Base-by-base conservation (phyloP, 331 rosid species). In the Quercus lobata region DNA sequence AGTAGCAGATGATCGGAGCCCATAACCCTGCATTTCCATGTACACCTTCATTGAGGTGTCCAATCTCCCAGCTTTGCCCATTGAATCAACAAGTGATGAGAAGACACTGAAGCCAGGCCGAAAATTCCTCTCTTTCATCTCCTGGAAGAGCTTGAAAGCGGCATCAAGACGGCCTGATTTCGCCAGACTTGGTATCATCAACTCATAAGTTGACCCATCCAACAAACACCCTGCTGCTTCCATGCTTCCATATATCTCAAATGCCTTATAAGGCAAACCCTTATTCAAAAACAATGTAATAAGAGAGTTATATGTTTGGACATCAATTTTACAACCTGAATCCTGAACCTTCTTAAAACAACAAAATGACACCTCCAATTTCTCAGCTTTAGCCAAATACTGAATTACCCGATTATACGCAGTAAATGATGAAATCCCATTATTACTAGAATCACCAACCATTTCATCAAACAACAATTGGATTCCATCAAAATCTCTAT, bases 81-180 rank as follows among this genome's bases (percentile, higher is more conserved):
- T 86, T 10, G 97, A 95, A 84, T 95, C 99, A 81, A 95, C 97
- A 69, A 92, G 97, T 0, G 97, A 89, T 4, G 87, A 76, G 82
- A 90, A 91, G 54, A 90, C 72, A 56, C 61, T 91, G 32, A 87
- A 79, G 70, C 94, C 87, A 8, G 97, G 97, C 52, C 90, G 83
- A 21, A 91, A 84, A 70, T 80, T 89, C 85, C 88, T 89, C 24
- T 56, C 92, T 81, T 93, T 95, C 97, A 91, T 89, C 85, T 89
- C 96, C 78, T 89, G 88, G 80, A 93, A 95, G 70, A 92, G 96
- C 89, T 92, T 92, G 63, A 89, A 81, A 75, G 99, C 96, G 2
- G 93, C 96, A 88, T 92, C 98, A 18, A 95, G 97, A 55, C 98
- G 94, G 69, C 99, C 99, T 0, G 97, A 90, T 83, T 95, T 95